Evolutionary conservation across 106 monocot species (phyloP), one percentile per base, ranked within the genome.

Genomic region (Phalaenopsis equestris): DNA sequence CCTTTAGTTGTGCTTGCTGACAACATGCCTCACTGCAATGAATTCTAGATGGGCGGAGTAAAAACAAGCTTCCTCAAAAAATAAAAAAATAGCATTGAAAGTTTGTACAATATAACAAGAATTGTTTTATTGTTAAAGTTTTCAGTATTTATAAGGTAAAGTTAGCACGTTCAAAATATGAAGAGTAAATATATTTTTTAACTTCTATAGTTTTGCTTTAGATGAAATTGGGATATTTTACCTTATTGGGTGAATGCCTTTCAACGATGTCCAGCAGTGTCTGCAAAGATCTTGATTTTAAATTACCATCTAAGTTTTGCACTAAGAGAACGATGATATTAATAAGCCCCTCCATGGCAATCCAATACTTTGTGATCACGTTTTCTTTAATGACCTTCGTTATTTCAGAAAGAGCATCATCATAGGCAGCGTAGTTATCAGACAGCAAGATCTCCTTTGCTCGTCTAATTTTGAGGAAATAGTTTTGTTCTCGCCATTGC

Each of bases 291-390:
- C 41, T 77, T 23, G 23, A 70, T 56, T 82, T 78, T 52, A 82
- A 67, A 41, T 68, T 48, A 78, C 16, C 24, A 41, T 55, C 70
- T 12, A 18, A 78, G 3, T 11, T 43, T 19, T 24, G 39, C 23
- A 48, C 8, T 12, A 72, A n/a, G 5, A 30, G 68, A 5, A 82
- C 38, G 49, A 82, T 82, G 8, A 82, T 70, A 41, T 82, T 78
- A 82, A 82, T 82, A 41, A 82, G 67, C 21, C 82, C 82, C 12
- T 68, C 82, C 14, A 82, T 67, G 6, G 77, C 68, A 67, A 82
- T 78, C 82, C 82, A 82, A 78, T 78, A 67, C 23, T 82, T 82
- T 42, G 19, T 55, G 38, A 78, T 38, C 37, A 48, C 8, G 18
- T 72, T 82, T 72, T 82, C 82, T 18, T 78, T 70, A 46, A 82